Base-by-base conservation (phyloP, 768 basidiomycete species). In the Nidularia sp. region DNA sequence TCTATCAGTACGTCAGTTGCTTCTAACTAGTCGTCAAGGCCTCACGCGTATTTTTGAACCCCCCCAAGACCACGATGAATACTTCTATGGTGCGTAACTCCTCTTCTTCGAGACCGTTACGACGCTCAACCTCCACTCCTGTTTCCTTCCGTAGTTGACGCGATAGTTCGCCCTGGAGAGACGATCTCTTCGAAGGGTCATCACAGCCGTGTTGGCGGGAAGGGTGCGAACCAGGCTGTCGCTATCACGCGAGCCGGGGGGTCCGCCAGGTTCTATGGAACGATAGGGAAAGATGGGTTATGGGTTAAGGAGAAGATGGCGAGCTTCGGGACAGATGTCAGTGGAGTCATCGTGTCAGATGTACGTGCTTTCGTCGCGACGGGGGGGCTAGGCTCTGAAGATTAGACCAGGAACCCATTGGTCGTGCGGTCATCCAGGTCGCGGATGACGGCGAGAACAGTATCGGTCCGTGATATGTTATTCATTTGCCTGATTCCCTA, bases 161-260 rank as follows among this genome's bases (percentile, higher is more conserved):
- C 73, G 48, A 77, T 85, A 35, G 78, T 74, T 12, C 74, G 72
- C 34, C 80, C 83, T 1, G 83, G 83, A 32, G 76, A 85, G 63
- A 85, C 83, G 3, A 77, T 83, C 31, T 81, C 81, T 1, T 83
- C 84, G 6, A 62, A 66, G 31, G 60, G 55, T 1, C 74, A 80
- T 48, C 75, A 77, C 47, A 73, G 77, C 47, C 71, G 78, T 0
- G 69, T 77, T 2, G 83, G 84, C 4, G 84, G 83, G 1, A 85
- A 85, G 60, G 84, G 84, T 34, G 83, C 79, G 6, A 85, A 85
- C 61, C 83, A 85, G 62, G 80, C 84, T 5, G 77, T 79, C 5
- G 80, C 83, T 2, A 70, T 84, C 18, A 74, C 76, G 0, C 71
- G 71, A 36, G 82, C 84, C 12, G 79, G 79, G 9, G 80, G 71